phyloP scores from a whole-genome alignment of 164 flowering plant genomes.

The Magnolia sinica region DNA sequence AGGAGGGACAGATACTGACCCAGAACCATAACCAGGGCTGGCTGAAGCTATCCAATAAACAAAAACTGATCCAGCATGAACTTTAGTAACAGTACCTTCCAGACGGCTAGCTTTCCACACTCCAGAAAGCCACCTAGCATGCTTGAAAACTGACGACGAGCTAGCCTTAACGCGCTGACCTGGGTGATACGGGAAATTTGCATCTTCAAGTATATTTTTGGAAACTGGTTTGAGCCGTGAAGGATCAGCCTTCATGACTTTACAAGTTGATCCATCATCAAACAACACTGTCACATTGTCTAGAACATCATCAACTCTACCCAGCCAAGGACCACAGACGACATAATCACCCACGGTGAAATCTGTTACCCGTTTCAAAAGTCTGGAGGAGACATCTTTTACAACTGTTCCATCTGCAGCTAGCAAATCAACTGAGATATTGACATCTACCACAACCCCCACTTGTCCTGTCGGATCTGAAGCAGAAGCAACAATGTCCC shows the following conservation, averaged over 20 bases:
- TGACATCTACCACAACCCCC: slow-evolving; percentile 84
- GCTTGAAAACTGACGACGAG: slow-evolving; percentile 84
- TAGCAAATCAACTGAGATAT: slow-evolving; percentile 65
- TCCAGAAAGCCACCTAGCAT: slow-evolving; percentile 82
- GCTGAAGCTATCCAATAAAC: slow-evolving; percentile 95
- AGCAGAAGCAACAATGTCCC: slow-evolving; percentile 85
- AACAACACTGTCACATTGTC: slow-evolving; percentile 86
- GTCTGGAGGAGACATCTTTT: slow-evolving; percentile 57
- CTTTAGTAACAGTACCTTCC: slow-evolving; percentile 87
- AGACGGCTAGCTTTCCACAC: slow-evolving; percentile 69
- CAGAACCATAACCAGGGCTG: slow-evolving; percentile 66
- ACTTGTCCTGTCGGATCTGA: slow-evolving; percentile 83
- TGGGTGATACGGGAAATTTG: slow-evolving; percentile 79
- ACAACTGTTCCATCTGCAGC: slow-evolving; percentile 52
- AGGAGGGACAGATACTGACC: slow-evolving; percentile 70
- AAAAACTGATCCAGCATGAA: slow-evolving; percentile 77
- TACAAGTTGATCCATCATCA: slow-evolving; percentile 94
- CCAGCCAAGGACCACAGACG: slow-evolving; percentile 90
- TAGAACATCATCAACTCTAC: slow-evolving; percentile 86
- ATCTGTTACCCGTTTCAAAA: slow-evolving; percentile 74
- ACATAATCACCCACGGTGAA: slow-evolving; percentile 87
- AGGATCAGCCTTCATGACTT: slow-evolving; percentile 82
- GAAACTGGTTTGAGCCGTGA: slow-evolving; percentile 63
- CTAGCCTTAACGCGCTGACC: slow-evolving; percentile 86
- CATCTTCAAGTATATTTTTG: slow-evolving; percentile 70